Conservation (phyloP, 1,284 basidiomycete genomes). For the Boletus smithii region DNA sequence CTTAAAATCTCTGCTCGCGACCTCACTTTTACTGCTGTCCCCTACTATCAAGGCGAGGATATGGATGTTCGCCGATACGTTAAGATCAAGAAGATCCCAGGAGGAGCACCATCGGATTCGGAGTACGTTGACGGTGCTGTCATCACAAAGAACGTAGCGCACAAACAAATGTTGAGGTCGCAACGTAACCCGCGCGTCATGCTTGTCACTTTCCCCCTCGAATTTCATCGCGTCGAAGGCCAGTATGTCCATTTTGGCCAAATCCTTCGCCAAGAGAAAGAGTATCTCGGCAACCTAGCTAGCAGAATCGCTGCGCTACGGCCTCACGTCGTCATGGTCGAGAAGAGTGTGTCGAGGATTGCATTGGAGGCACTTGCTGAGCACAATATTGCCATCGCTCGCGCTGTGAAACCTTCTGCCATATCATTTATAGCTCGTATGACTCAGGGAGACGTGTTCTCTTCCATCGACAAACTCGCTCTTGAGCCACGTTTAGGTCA, state of each 20-base stretch:
- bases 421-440: conserved; percentile 88
- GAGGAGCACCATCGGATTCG: conserved; percentile 86
- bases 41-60: conserved; percentile 79
- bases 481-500: conserved; percentile 89
- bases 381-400: conserved; percentile 87
- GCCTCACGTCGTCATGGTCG: conserved; percentile 91
- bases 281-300: conserved; percentile 89
- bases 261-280: conserved; percentile 90
- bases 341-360: conserved; percentile 88
- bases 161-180: conserved; percentile 80
- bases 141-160: conserved; percentile 97
- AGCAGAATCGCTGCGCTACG: conserved; percentile 86
- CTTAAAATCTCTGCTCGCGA: conserved; percentile 77
- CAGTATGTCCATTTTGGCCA: conserved; percentile 95
- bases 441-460: conserved; percentile 93
- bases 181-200: conserved; percentile 86
- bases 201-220: conserved; percentile 93
- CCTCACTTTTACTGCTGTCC: conserved; percentile 70
- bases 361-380: conserved; percentile 88
- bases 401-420: conserved; percentile 85
- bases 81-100: conserved; percentile 98
- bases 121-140: conserved; percentile 98
- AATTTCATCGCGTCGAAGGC: conserved; percentile 91
- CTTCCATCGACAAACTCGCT: conserved; percentile 92
- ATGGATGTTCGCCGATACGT: conserved; percentile 95